Base-by-base conservation (phyloP, 2,329 filamentous ascomycete genomes). In the Penicillium sp. region DNA sequence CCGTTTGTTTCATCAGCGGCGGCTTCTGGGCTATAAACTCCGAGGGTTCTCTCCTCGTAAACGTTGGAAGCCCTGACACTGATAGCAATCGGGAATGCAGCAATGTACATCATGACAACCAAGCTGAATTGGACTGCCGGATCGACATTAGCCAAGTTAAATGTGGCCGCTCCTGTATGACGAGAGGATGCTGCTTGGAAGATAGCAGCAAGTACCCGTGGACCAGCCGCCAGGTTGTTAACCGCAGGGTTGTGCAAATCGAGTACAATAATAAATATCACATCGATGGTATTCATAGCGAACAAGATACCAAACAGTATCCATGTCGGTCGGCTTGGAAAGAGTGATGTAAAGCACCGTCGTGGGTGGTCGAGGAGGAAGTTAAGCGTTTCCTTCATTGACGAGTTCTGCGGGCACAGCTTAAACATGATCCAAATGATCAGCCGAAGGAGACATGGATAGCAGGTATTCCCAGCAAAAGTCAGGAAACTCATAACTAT, bases 91-190 rank as follows among this genome's bases (percentile, higher is more conserved):
- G 93, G 93, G 64, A 96, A 96, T 55, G 96, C 89, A 50, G 92
- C 96, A 62, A 98, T 96, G 75, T 98, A 98, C 93, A 98, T 98
- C 93, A 98, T 98, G 71, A 97, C 88, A 0, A 87, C 72, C 54
- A 86, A 78, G 42, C 83, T 79, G 49, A 87, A 79, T 57, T 85
- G 85, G 0, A 86, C 78, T 2, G 78, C 80, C 5, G 85, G 82
- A 37, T 80, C 83, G 0, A 86, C 75, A 3, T 72, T 70, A 1
- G 81, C 74, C 14, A 85, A 72, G 21, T 78, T 75, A 44, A 86
- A 85, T 54, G 74, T 81, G 60, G 80, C 72, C 61, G 74, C 83
- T 62, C 70, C 84, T 50, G 76, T 80, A 71, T 75, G 83, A 49
- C 68, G 81, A 60, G 70, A 76, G 61, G 74, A 84, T 47, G 72